Conservation (phyloP, 148 eudicot species). For the Chenopodium suecicum region DNA sequence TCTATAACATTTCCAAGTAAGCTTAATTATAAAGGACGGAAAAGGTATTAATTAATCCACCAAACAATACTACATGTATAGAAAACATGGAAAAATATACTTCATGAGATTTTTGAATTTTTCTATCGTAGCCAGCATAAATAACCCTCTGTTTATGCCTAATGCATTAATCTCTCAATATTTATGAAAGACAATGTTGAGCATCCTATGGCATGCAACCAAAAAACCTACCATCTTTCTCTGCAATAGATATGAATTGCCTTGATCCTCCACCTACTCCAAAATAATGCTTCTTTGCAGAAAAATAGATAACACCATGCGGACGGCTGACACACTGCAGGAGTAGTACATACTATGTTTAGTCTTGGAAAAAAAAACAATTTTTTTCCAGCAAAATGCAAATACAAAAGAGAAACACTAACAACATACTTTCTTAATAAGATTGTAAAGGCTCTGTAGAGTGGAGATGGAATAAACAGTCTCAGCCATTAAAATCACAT, state of each 20-base stretch:
- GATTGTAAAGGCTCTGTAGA: constrained; percentile 62
- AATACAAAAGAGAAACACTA: constrained; percentile 2
- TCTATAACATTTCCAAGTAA: neutral
- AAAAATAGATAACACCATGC: constrained; percentile 77
- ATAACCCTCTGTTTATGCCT: neutral
- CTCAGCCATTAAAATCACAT: constrained; percentile 96
- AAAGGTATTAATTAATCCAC: too few species aligned
- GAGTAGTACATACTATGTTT: constrained; percentile 4
- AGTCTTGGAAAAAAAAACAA: neutral
- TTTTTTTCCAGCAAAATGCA: neutral
- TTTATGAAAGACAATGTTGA: neutral
- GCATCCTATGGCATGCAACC: neutral
- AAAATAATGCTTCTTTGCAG: constrained; percentile 94
- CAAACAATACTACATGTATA: neutral
- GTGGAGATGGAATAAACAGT: constrained; percentile 83
- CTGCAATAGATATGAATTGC: constrained; percentile 71
- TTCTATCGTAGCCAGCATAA: neutral
- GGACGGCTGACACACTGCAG: constrained; percentile 61
- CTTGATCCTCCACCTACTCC: constrained; percentile 99
- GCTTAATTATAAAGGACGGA: neutral
- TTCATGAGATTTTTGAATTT: neutral
- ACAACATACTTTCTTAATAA: constrained; percentile 62
- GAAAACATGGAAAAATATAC: neutral
- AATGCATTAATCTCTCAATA: neutral
- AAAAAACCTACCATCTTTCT: constrained; percentile 69